Conservation (phyloP, 805 yeast species). For the Saturnispora dispora region DNA sequence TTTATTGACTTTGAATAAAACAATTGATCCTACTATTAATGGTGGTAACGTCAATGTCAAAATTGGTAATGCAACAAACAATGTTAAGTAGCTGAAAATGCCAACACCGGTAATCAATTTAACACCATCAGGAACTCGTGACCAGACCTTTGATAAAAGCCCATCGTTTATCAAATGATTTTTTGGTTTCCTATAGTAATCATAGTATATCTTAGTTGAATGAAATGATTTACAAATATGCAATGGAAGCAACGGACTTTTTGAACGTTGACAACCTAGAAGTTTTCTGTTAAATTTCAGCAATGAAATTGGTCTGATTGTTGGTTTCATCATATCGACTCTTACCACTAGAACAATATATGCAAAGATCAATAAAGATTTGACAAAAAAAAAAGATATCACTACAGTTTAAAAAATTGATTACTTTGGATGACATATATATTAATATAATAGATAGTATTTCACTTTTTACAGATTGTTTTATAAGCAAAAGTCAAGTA, state of each 20-base stretch:
- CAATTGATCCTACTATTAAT: constrained; percentile 20
- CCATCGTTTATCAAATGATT: constrained; percentile 13
- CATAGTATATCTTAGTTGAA: background rate
- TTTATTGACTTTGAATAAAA: constrained; percentile 13
- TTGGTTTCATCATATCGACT: background rate
- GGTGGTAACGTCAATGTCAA: constrained; percentile 27
- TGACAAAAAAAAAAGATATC: background rate
- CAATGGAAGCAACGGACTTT: background rate
- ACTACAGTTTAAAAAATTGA: background rate
- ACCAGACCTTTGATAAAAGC: constrained; percentile 12
- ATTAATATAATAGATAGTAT: background rate
- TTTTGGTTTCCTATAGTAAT: constrained; percentile 20
- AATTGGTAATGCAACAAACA: constrained; percentile 27
- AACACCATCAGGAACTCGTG: constrained; percentile 24
- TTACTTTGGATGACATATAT: background rate
- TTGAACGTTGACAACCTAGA: background rate
- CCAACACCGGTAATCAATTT: constrained; percentile 22
- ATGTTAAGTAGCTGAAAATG: constrained; percentile 20
- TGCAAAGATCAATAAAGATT: background rate
- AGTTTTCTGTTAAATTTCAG: background rate
- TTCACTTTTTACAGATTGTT: constrained; percentile 5
- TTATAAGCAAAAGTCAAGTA: constrained; percentile 81
- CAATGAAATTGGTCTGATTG: background rate
- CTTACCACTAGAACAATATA: background rate
- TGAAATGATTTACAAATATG: background rate